Base-by-base conservation (phyloP, 2,329 filamentous ascomycete species). In the Fusarium pseudocircinatum region DNA sequence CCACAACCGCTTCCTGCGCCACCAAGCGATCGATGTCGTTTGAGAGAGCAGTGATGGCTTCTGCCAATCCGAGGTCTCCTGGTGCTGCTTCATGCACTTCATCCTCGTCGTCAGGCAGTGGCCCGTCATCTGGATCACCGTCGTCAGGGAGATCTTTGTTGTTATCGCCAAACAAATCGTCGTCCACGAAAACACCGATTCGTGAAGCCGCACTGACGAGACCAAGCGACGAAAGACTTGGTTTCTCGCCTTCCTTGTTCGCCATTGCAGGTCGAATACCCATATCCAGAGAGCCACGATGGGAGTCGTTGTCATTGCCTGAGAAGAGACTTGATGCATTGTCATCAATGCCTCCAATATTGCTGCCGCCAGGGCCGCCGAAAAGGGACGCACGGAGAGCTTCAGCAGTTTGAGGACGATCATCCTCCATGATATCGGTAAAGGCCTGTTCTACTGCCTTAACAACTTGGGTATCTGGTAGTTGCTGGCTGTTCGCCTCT, bases 1-100 rank as follows among this genome's bases (percentile, higher is more conserved):
- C 94, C 24, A 99, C 91, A 24, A 99, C 94, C 4, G 93, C 92
- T 76, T 98, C 94, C 82, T 99, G 96, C 7, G 95, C 91, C 15
- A 89, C 88, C 24, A 99, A 87, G 73, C 95, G 94, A 77, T 98
- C 95, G 70, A 99, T 97, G 73, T 98, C 95, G 56, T 92, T 91
- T 1, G 93, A 94, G n/a, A 99, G 87, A 4, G 89, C 91, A 47
- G 94, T 92, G 73, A 99, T 97, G 15, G 97, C 96, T 83, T 99
- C 97, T 1, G 95, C 94, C 39, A 99, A 84, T 1, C 96, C 96
- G 6, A 99, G 88, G 80, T 99, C 96, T 42, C 96, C 96, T 3
- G 97, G 96, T 0, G 95, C 96, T 47, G 96, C 97, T 85, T 97
- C 93, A 75, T 97, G 94, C 14, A 99, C 94, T 74, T 95, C 92